Evolutionary conservation across 768 basidiomycete species (phyloP).

Genomic region (Rhizopogon roseolus): DNA sequence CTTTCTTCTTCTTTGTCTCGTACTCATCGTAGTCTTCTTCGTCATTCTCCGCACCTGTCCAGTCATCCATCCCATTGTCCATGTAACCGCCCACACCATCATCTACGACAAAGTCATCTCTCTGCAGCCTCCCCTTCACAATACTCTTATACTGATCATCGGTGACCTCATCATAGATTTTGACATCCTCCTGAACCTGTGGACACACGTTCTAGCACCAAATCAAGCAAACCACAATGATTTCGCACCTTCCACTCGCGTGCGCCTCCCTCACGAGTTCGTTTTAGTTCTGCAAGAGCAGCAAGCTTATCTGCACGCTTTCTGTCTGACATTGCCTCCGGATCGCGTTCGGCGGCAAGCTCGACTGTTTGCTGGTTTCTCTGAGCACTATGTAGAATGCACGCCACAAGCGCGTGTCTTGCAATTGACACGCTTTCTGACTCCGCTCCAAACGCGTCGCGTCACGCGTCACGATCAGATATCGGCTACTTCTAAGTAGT

Average conservation of each 20-base stretch:
- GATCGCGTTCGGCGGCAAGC: neutral
- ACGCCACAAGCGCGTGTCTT: slow-evolving; percentile 25
- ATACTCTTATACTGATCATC: slow-evolving; percentile 87
- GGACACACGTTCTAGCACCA: slow-evolving; percentile 18
- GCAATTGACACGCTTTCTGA: slow-evolving; percentile 8
- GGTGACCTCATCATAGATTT: slow-evolving; percentile 84
- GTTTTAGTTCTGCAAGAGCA: slow-evolving; percentile 46
- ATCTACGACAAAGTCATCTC: slow-evolving; percentile 94
- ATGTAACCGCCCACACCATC: slow-evolving; percentile 89
- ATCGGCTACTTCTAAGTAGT: too few species aligned
- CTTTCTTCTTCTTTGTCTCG: slow-evolving; percentile 32
- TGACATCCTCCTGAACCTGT: slow-evolving; percentile 52
- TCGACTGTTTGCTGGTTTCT: neutral
- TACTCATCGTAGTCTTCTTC: slow-evolving; percentile 41
- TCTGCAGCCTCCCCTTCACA: slow-evolving; percentile 75
- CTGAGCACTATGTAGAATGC: neutral
- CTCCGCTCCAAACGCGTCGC: slow-evolving; percentile 13
- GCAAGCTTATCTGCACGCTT: slow-evolving; percentile 36
- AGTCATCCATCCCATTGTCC: slow-evolving; percentile 97
- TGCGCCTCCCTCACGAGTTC: slow-evolving; percentile 53
- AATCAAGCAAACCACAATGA: slow-evolving; percentile 3
- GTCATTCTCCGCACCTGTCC: slow-evolving; percentile 56
- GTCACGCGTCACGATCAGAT: neutral
- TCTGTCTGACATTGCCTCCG: slow-evolving; percentile 22
- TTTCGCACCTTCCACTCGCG: slow-evolving; percentile 53